Base-by-base conservation (phyloP, 306 rosid genomes). In the Rosa lucieae region DNA sequence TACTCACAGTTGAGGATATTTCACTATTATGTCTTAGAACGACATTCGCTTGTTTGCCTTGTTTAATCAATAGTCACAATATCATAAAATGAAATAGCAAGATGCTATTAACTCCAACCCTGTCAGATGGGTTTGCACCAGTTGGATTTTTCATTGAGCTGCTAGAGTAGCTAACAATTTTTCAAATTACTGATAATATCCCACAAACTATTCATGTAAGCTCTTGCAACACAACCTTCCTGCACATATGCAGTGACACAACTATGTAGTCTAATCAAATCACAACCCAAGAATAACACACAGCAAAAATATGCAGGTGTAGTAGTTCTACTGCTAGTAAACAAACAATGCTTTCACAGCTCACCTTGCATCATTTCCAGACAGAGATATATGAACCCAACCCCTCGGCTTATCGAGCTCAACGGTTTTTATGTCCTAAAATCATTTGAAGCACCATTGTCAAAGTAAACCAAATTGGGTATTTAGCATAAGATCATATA, bases 361-460 rank as follows among this genome's bases (percentile, higher is more conserved):
- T 84, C 67, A 94, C 98, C 94, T 85, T 76, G 99, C 90, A 89
- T 95, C 97, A 68, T 72, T 82, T 76, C 97, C 99, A 52, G 97
- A 92, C 79, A 95, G 77, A 5, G 96, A 90, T 10, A 95, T 74
- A 88, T 91, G 84, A 82, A 95, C 87, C 99, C 99, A 95, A 70
- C 98, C 99, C 53, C 87, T 86, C 66, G 99, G 97, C 87, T 92
- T 89, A 76, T 84, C 90, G 39, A 95, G 94, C 76, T 95, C 97
- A 85, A 87, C 92, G 35, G 96, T 84, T 75, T 91, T 95, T 52
- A 95, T 92, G 85, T 95, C 99, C 98, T 94, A 52, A 71, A 88
- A 55, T n/a, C 39, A 83, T 58, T 82, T 66, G 61, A 80, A 77
- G n/a, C 76, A 52, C 46, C 35, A 74, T 10, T 29, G 49, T 47